A percentile compares a stretch with the other conserved stretches of the same genome.
Conservation (phyloP, 257 asterid species). For the Petunia secreta region DNA sequence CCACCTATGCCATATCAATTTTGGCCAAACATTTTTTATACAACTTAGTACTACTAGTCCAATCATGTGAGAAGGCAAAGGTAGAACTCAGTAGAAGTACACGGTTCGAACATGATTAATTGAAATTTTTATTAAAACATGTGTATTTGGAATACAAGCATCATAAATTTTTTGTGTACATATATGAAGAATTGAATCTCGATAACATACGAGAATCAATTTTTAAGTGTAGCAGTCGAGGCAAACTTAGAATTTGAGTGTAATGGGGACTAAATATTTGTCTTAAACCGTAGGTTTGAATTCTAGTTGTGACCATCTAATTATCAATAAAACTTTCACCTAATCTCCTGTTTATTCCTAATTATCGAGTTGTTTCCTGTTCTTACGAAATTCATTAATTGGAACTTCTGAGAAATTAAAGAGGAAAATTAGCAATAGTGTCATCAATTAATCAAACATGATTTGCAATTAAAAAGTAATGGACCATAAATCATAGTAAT, state of each 20-base stretch:
- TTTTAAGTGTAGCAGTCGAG: too few relatives aligned
- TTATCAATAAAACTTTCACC: too few relatives aligned
- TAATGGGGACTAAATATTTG: too few relatives aligned
- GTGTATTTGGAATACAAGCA: too few relatives aligned
- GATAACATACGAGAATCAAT: not conserved
- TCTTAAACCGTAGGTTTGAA: not conserved
- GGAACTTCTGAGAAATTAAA: not conserved
- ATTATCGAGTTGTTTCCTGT: not conserved
- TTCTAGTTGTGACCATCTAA: not conserved
- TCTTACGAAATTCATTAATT: not conserved
- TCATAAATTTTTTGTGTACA: not conserved
- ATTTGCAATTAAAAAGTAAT: not conserved
- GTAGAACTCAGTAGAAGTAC: not conserved
- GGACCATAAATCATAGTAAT: not conserved
- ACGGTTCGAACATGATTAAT: not conserved
- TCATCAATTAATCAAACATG: not conserved
- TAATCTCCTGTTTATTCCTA: not conserved
- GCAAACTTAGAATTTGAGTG: too few relatives aligned
- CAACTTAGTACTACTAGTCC: not conserved
- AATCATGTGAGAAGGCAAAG: not conserved
- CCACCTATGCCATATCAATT: too few relatives aligned
- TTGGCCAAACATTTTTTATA: too few relatives aligned
- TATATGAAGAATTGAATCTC: not conserved
- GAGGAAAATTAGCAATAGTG: not conserved
- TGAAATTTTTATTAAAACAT: not conserved